Conservation (phyloP, 495 filamentous ascomycete species). For the Neurospora hispaniola region DNA sequence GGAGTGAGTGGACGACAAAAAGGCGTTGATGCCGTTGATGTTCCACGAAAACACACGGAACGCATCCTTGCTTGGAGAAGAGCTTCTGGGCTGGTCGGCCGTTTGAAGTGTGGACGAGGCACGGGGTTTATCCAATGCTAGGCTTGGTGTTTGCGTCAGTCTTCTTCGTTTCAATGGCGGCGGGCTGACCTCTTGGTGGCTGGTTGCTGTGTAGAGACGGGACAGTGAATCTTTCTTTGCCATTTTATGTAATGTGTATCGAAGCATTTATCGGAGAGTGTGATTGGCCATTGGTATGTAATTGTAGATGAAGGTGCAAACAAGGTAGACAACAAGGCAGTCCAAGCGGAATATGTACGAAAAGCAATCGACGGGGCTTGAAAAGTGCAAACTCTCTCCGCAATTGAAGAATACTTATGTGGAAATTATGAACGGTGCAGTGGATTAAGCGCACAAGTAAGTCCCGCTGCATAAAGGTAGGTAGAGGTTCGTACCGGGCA, state of each 20-base stretch:
- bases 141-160: not conserved
- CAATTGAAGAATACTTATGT: no score
- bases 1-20: slow-evolving; percentile 18
- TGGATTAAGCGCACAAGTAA: no score
- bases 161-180: slow-evolving; percentile 12
- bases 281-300: no score
- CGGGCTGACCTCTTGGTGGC: slow-evolving; percentile 4
- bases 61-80: not conserved
- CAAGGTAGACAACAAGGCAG: no score
- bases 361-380: no score
- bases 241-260: not conserved
- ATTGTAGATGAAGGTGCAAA: no score
- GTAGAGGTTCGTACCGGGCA: no score
- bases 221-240: not conserved
- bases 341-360: no score
- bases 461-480: no score
- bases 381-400: no score
- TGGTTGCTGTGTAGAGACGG: not conserved
- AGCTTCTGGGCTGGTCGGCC: not conserved
- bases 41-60: slow-evolving; percentile 39
- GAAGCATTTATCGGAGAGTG: not conserved
- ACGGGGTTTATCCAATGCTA: not conserved
- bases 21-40: slow-evolving; percentile 39
- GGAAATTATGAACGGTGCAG: no score
- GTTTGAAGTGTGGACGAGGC: not conserved